Evolutionary conservation across 2,329 filamentous ascomycete genomes (phyloP).

Genomic region (Mollisiaceae sp.): DNA sequence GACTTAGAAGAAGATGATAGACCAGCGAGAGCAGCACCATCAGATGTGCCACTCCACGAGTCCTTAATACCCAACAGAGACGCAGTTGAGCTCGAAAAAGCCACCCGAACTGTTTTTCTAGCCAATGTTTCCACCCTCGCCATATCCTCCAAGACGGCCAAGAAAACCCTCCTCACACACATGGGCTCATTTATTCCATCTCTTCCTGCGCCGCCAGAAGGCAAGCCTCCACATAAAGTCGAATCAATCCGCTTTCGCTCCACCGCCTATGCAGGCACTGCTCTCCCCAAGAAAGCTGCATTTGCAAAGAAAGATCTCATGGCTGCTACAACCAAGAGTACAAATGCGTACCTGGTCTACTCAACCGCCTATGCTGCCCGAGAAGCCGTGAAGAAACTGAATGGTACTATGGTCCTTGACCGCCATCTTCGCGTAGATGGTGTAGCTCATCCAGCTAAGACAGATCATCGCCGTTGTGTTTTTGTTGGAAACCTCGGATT

Average conservation of each 20-base stretch:
- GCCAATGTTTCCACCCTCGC: conserved; percentile 86
- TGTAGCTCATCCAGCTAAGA: conserved; percentile 82
- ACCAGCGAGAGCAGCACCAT: conserved; percentile 47
- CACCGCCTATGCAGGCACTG: conserved; percentile 77
- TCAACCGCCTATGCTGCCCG: conserved; percentile 75
- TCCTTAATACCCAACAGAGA: conserved; percentile 59
- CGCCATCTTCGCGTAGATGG: conserved; percentile 91
- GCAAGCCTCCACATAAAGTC: conserved; percentile 68
- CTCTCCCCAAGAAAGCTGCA: conserved; percentile 90
- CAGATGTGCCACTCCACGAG: conserved; percentile 56
- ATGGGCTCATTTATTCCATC: conserved; percentile 74
- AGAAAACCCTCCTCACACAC: conserved; percentile 78
- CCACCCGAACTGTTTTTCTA: conserved; percentile 87
- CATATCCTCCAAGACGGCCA: conserved; percentile 80
- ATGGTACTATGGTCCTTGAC: conserved; percentile 82
- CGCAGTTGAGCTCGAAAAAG: conserved; percentile 76
- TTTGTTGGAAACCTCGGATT: conserved; percentile 98
- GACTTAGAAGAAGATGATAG: conserved; percentile 40
- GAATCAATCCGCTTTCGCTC: conserved; percentile 95
- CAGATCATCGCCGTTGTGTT: conserved; percentile 87
- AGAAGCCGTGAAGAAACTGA: conserved; percentile 76
- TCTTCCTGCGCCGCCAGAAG: conserved; percentile 51
- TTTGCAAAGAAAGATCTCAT: conserved; percentile 91
- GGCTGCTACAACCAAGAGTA: conserved; percentile 87
- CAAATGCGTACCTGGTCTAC: conserved; percentile 94